phyloP scores from a whole-genome alignment of 2,329 filamentous ascomycete genomes.

The Clonostachys sp. region DNA sequence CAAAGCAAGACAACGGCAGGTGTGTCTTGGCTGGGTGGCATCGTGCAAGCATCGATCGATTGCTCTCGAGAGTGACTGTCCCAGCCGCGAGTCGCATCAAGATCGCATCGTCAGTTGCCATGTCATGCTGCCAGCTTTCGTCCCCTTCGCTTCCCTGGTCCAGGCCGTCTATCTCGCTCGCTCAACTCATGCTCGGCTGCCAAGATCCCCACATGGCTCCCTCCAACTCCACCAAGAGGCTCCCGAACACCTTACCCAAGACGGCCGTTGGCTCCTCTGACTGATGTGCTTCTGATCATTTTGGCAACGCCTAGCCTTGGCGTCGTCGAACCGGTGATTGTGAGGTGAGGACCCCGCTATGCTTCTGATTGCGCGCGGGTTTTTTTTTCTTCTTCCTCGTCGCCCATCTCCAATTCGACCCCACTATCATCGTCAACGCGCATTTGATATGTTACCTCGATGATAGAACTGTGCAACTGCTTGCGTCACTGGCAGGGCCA shows the following conservation, averaged over 20 bases:
- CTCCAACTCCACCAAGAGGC: background rate
- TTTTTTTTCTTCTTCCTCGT: background rate
- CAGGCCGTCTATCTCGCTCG: too few relatives aligned
- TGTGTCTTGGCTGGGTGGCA: too few relatives aligned
- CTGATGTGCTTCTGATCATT: background rate
- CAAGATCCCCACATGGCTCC: background rate
- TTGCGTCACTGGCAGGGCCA: too few relatives aligned
- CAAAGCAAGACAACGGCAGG: too few relatives aligned
- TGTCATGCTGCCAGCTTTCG: background rate
- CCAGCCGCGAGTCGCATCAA: background rate
- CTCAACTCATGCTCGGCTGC: background rate
- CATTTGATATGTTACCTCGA: too few relatives aligned
- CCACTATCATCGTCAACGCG: too few relatives aligned
- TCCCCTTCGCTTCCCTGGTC: background rate
- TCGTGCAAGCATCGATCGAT: too few relatives aligned
- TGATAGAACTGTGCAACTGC: too few relatives aligned
- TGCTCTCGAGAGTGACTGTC: too few relatives aligned
- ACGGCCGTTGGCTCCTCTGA: background rate
- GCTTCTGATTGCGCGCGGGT: background rate
- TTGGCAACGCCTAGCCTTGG: conserved; percentile 2
- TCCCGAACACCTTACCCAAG: background rate
- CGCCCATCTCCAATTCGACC: background rate
- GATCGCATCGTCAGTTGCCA: background rate
- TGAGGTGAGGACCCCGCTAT: background rate
- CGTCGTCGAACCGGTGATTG: conserved; percentile 6